Base-by-base conservation (phyloP, 1,284 basidiomycete species). In the Boletellus sp. region DNA sequence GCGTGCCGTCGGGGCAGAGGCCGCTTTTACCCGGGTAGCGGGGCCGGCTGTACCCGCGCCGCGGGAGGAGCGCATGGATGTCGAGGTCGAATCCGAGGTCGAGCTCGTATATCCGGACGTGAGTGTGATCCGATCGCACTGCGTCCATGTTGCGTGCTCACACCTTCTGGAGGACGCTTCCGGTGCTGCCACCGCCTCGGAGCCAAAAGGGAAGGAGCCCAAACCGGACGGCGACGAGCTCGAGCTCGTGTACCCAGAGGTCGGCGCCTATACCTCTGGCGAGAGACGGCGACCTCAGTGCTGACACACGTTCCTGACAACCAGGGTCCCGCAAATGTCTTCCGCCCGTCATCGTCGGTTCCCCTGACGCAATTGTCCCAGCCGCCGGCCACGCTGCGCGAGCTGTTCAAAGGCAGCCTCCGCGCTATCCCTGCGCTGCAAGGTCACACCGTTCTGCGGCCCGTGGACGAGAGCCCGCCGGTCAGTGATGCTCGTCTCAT, bases 51-150 rank as follows among this genome's bases (percentile, higher is more conserved):
- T n/a, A n/a, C n/a, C n/a, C n/a, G n/a, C n/a, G n/a, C 11, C 25
- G 4, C 25, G 25, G 25, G 25, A 5, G 21, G 40, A 34, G 10
- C 7, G 5, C 6, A 13, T 17, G 37, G 5, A 25, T n/a, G n/a
- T 10, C n/a, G 44, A 47, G 2, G 32, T 43, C n/a, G 55, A 45
- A 8, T n/a, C 21, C 36, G 49, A 59, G n/a, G 7, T 48, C 3
- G 51, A 61, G n/a, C 32, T 60, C 2, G 16, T 48, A 1, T 63
- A 63, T 43, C 58, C 61, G 13, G 54, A 58, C 14, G 58, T 63
- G 22, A 19, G 52, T 10, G 22, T 27, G n/a, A n/a, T 22, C 17
- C 17, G 22, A 4, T 5, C 19, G 16, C n/a, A 25, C 9, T 11
- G 4, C 4, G 11, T 21, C 8, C 7, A 1, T 16, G 2, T 8